These are phyloP conservation scores for Botrytis fabae DNA, from an alignment of 2,329 filamentous ascomycete genomes.

Conservation along the genomic window DNA sequence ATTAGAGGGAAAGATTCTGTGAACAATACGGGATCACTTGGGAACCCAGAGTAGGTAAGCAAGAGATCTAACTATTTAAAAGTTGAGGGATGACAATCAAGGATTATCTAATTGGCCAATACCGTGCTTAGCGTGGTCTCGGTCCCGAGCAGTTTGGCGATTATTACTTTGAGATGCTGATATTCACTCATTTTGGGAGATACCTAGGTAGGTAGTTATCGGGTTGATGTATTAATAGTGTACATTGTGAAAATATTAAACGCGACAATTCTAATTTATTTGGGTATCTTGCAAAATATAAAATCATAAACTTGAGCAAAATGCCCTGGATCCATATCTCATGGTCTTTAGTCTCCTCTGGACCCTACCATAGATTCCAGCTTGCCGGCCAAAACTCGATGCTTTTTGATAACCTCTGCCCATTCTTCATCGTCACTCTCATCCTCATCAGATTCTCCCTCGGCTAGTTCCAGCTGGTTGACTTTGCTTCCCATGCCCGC, in stretches of 20 bases:
- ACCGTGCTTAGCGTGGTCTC: slow-evolving; percentile 7
- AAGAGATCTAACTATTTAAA: not conserved
- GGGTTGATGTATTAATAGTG: not conserved
- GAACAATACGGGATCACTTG: not conserved
- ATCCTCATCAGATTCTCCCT: slow-evolving; percentile 47
- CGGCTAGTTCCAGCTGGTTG: slow-evolving; percentile 41
- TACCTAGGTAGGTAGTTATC: too few species aligned
- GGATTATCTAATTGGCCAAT: slow-evolving; percentile 14
- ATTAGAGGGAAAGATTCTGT: not conserved
- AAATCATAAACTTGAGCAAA: not conserved
- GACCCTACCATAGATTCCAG: slow-evolving; percentile 66
- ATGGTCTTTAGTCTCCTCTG: slow-evolving; percentile 28
- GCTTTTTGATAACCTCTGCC: slow-evolving; percentile 86
- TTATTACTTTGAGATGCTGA: not conserved
- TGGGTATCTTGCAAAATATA: slow-evolving; percentile 16
- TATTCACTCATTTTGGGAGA: not conserved
- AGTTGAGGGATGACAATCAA: slow-evolving; percentile 21
- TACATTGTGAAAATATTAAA: not conserved
- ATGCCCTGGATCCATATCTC: not conserved
- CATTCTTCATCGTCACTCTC: slow-evolving; percentile 68
- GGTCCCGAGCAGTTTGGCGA: not conserved
- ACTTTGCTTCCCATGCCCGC: slow-evolving; percentile 52
- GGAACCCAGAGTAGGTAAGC: not conserved
- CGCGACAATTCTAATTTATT: not conserved
- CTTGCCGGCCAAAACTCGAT: slow-evolving; percentile 78